Evolutionary conservation across 2,329 filamentous ascomycete species (phyloP), one percentile per base, ranked within the genome.

Genomic region (Huntiella moniliformis): DNA sequence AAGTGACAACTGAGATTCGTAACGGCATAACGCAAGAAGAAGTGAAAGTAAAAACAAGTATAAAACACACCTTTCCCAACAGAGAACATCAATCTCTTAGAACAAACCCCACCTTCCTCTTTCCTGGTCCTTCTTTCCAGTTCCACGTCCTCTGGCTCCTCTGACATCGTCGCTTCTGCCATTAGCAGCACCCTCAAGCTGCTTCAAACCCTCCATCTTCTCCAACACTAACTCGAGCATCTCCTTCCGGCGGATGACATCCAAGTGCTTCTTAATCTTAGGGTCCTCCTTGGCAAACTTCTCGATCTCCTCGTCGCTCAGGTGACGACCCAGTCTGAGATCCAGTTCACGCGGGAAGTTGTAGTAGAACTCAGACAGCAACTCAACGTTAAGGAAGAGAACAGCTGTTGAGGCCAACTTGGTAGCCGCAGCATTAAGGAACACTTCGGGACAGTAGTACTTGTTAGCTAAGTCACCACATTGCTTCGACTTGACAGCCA

Each of bases 281-380:
- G 85, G 82, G 57, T 98, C 92, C 61, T 98, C 91, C 45, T 83
- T 77, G 3, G 91, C 91, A 55, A 98, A 95, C 18, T 74, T 74
- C 58, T 98, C 88, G 4, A 96, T 74, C 56, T 96, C 79, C 4
- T 77, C 76, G 46, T 81, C 75, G 32, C 75, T 74, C 50, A 95
- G 69, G 54, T 85, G 79, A 18, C 85, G 76, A 39, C 88, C 85
- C 8, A 98, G 77, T 32, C 87, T 76, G 50, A 80, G 67, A 60
- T 98, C 91, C 10, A 98, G 73, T 58, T 95, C 86, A 35, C 91
- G 75, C 0, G 91, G 91, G 62, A 98, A 98, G 58, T 91, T 86
- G 64, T 95, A 94, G 65, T 94, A 95, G 60, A 96, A 98, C 57
- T 98, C 93, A 2, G 83, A 88, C 13, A 98, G 73, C 15, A 98